Evolutionary conservation across 306 rosid genomes (phyloP), one percentile per base, ranked within the genome.

Genomic region (Malus orientalis): DNA sequence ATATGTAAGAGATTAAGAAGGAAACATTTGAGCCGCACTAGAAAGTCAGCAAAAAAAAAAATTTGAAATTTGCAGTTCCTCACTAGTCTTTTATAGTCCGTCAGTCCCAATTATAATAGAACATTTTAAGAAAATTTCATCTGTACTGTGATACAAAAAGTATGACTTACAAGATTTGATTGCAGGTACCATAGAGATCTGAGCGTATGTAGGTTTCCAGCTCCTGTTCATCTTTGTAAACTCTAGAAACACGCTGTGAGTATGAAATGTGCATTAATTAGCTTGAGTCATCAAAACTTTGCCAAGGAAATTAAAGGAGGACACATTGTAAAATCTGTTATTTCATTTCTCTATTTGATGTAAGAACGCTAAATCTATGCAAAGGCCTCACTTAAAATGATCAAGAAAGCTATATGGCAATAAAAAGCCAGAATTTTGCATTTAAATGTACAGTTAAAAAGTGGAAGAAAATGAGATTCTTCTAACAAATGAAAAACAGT

Each of bases 121-220:
- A 55, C 47, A 72, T 32, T 66, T 63, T 36, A 69, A 81, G 57
- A 32, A 67, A 67, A 69, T 67, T 67, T 11, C 53, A 54, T 14
- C 74, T 20, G 6, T 36, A 55, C 15, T 20, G 55, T 60, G 54
- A 84, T 47, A 83, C 63, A 83, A 75, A 75, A 49, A 76, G 57
- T 81, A 32, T 44, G 66, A 69, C 86, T 86, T 87, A 95, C 97
- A 88, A 80, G 62, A 71, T 75, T 47, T 83, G 83, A 84, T 79
- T 84, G 88, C 86, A 88, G 87, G 78, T 84, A 33, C 96, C 97
- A 77, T 90, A 95, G 57, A 79, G 59, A 86, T 88, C 85, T 54
- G 98, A 95, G 42, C 91, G 91, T 71, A 92, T 84, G 86, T 95
- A 95, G 67, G 88, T 81, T 77, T 92, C 98, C 86, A 92, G 80